Conservation (phyloP, 345 rosid genomes). For the Capsella bursapastoris region DNA sequence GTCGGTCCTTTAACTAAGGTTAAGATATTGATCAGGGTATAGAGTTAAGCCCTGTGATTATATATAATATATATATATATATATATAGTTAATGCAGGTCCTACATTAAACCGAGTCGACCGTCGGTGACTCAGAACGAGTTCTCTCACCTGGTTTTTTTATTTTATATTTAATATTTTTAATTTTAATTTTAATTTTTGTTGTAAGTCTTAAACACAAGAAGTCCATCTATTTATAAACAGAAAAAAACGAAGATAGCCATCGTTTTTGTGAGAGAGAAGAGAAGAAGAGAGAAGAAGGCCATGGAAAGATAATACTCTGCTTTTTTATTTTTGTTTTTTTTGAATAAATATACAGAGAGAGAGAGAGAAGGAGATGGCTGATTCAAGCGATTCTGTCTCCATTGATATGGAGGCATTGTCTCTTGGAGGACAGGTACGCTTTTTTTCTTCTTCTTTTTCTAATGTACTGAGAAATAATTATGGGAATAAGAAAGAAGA, state of each 20-base stretch:
- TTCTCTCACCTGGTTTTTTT: not conserved
- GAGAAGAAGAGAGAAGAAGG: not conserved
- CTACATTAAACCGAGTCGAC: slow-evolving; percentile 49
- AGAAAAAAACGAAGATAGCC: slow-evolving; percentile 38
- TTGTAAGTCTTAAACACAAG: not conserved
- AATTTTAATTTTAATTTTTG: not conserved
- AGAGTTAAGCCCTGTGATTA: slow-evolving; percentile 43
- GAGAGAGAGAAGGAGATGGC: slow-evolving; percentile 52
- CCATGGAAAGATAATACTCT: slow-evolving; percentile 40
- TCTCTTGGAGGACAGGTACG: slow-evolving; percentile 76
- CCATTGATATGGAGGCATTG: slow-evolving; percentile 79
- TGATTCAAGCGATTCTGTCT: slow-evolving; percentile 89
- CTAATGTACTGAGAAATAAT: slow-evolving; percentile 32
- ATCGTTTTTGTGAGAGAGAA: slow-evolving; percentile 35
- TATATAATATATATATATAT: not conserved
- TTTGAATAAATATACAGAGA: slow-evolving; percentile 2
- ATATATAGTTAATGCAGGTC: slow-evolving; percentile 23
- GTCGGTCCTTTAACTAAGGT: slow-evolving; percentile 72
- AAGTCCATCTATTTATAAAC: slow-evolving; percentile 43
- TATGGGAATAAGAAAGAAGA: slow-evolving; percentile 33
- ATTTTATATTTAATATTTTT: not conserved
- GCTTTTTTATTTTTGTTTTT: not conserved
- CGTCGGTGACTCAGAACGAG: slow-evolving; percentile 87
- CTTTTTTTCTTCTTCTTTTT: no score
- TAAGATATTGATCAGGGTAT: slow-evolving; percentile 49